These are phyloP conservation scores for Kuraishia borneana DNA, from an alignment of 805 yeast genomes.

Conservation along the genomic window DNA sequence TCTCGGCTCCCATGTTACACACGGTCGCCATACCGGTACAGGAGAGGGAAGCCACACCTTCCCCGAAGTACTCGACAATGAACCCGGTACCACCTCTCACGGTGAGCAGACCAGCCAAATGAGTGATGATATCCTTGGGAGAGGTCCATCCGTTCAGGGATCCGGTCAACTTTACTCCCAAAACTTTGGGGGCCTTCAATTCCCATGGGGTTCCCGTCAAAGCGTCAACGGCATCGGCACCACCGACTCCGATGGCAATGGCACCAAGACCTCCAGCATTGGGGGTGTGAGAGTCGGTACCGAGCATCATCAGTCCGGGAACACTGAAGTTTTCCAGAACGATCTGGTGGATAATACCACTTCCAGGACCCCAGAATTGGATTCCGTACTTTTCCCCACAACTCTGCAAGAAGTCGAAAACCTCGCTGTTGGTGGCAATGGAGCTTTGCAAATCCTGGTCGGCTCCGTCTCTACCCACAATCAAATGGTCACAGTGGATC, in stretches of 20 bases:
- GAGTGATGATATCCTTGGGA: conserved; percentile 93
- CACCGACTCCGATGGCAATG: conserved; percentile 98
- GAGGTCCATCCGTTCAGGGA: conserved; percentile 86
- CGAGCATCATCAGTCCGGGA: conserved; percentile 95
- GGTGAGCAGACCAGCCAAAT: conserved; percentile 84
- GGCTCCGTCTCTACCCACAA: conserved; percentile 93
- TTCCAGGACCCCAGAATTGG: conserved; percentile 98
- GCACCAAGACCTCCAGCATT: conserved; percentile 99
- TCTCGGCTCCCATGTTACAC: conserved; percentile 99
- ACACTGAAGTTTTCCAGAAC: conserved; percentile 93
- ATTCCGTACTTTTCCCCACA: conserved; percentile 93
- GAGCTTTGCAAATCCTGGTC: conserved; percentile 77
- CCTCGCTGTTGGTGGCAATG: conserved; percentile 84
- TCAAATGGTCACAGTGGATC: conserved; percentile 96
- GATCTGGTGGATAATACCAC: conserved; percentile 97
- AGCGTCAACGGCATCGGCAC: conserved; percentile 99
- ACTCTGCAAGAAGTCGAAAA: conserved; percentile 79
- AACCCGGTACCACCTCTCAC: conserved; percentile 98
- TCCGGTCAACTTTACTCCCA: conserved; percentile 93
- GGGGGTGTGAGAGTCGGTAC: conserved; percentile 98
- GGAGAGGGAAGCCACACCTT: conserved; percentile 78
- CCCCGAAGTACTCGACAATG: conserved; percentile 95
- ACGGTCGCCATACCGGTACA: conserved; percentile 99
- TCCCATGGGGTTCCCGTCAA: conserved; percentile 98
- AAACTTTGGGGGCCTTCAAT: conserved; percentile 88